Base-by-base conservation (phyloP, 495 filamentous ascomycete genomes). In the Penicilliopsis zonata region DNA sequence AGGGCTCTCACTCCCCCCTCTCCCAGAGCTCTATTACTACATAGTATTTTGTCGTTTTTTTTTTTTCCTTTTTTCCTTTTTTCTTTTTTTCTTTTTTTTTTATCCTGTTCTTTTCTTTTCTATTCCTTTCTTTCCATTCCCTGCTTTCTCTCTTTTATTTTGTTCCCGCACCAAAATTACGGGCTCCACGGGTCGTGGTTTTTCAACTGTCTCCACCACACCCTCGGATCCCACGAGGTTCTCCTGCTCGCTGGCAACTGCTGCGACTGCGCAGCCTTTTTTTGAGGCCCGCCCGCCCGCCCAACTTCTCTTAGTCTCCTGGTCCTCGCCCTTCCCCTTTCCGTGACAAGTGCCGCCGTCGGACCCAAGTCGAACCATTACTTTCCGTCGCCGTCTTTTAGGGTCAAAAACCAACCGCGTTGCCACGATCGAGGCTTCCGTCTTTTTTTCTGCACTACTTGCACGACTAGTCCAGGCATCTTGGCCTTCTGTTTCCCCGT, bases 211-310 rank as follows among this genome's bases (percentile, higher is more conserved):
- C 34, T 55, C 52, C 52, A 59, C 55, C 43, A 41, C 46, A 53
- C 53, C 49, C 50, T 53, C 53, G 54, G 50, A 61, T 61, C 53
- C 57, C 60, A 63, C 60, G 55, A 61, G 56, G 48, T 45, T 37
- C 37, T 45, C 28, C 23, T n/a, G 33, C 42, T 47, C 31, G 28
- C 38, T 41, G 39, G 40, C 49, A 37, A 34, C 33, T 41, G 31
- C 43, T 53, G 42, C 50, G 50, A 39, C n/a, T 41, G 42, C 37
- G 42, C 43, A 43, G 42, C 49, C 46, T 50, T 51, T 52, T 53
- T n/a, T n/a, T n/a, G n/a, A 53, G 43, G 35, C 37, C 41, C 42
- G 41, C 42, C 49, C 39, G 21, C 43, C 46, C 46, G 46, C 36
- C 40, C 44, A 44, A 48, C 47, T 49, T 44, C 41, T 47, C 44